A percentile compares a stretch with the other conserved stretches of the same genome.
Conservation (phyloP, 2,329 filamentous ascomycete species). For the Metarhizium album region DNA sequence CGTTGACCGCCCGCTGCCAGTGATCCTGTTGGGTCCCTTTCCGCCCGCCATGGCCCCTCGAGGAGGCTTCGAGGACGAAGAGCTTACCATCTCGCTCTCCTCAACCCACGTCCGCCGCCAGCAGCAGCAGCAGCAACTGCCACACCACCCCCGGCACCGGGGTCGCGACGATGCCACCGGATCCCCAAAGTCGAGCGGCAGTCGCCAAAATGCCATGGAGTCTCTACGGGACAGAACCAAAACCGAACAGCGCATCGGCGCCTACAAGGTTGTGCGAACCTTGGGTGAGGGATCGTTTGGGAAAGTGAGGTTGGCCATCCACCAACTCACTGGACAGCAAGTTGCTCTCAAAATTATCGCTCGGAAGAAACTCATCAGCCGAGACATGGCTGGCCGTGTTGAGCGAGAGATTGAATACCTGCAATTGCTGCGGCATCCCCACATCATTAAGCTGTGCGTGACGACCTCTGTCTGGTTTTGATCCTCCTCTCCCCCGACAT, state of each 20-base stretch:
- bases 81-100: conserved; percentile 67
- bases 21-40: too few species aligned
- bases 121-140: conserved; percentile 22
- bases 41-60: conserved; percentile 34
- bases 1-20: too few species aligned
- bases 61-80: conserved; percentile 64
- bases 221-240: conserved; percentile 37
- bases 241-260: conserved; percentile 76
- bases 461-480: neutral
- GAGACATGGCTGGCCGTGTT: conserved; percentile 95
- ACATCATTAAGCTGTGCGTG: conserved; percentile 93
- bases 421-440: conserved; percentile 86
- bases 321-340: conserved; percentile 85
- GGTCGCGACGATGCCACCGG: conserved; percentile 11
- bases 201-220: conserved; percentile 25
- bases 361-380: conserved; percentile 86
- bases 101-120: conserved; percentile 51
- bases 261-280: conserved; percentile 83
- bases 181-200: conserved; percentile 14
- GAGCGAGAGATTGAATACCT: conserved; percentile 98
- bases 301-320: conserved; percentile 94
- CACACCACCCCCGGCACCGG: conserved; percentile 14
- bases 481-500: neutral
- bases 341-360: conserved; percentile 98
- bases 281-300: conserved; percentile 96